Conservation (phyloP, 805 yeast species). For the Metschnikowia henanensis region DNA sequence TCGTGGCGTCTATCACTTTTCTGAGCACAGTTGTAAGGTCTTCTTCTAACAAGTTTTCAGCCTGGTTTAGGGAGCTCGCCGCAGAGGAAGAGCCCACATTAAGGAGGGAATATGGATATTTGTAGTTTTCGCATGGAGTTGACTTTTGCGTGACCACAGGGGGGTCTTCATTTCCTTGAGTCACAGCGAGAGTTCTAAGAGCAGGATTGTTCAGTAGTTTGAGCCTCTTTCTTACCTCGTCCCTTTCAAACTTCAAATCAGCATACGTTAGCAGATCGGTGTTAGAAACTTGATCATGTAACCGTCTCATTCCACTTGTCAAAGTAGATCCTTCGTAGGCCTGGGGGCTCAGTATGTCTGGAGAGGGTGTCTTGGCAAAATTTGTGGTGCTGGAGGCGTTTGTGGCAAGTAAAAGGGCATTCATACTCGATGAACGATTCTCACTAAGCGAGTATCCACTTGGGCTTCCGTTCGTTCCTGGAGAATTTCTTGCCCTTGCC, state of each 20-base stretch:
- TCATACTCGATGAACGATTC: slow-evolving; percentile 11
- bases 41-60: slow-evolving; percentile 8
- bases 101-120: slow-evolving; percentile 5
- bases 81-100: neutral
- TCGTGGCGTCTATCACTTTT: slow-evolving; percentile 23
- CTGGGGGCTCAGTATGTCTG: neutral
- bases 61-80: neutral
- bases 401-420: slow-evolving; percentile 17
- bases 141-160: neutral
- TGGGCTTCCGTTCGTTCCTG: neutral
- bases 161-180: neutral
- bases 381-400: slow-evolving; percentile 3
- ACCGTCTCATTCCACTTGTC: slow-evolving; percentile 1
- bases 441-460: slow-evolving; percentile 4
- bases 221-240: slow-evolving; percentile 2
- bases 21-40: slow-evolving; percentile 16
- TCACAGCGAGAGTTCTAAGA: too few relatives aligned
- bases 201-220: neutral
- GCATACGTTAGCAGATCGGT: neutral
- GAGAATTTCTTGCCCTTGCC: slow-evolving; percentile 2
- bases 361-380: neutral
- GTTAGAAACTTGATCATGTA: neutral
- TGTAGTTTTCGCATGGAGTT: neutral
- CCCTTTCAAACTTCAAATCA: neutral
- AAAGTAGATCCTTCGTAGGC: neutral